phyloP scores from a whole-genome alignment of 495 filamentous ascomycete species.

The Neurospora sp. region DNA sequence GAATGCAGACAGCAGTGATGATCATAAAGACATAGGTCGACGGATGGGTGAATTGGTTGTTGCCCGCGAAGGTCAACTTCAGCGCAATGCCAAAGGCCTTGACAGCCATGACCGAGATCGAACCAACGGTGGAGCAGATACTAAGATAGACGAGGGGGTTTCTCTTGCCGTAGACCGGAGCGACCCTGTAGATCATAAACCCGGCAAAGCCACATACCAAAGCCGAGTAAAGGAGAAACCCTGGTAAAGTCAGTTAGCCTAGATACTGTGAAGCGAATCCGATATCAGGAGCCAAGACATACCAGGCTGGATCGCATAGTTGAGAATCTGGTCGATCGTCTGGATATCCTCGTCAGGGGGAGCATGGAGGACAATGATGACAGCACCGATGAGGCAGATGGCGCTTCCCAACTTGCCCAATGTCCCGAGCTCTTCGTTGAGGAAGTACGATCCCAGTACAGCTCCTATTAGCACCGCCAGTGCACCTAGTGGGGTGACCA shows the following conservation, averaged over 20 bases:
- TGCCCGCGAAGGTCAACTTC: constrained; percentile 80
- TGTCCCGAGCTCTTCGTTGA: constrained; percentile 78
- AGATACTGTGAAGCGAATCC: neutral
- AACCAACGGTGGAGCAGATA: constrained; percentile 94
- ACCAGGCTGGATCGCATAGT: constrained; percentile 86
- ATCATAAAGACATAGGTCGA: constrained; percentile 97
- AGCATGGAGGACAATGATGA: constrained; percentile 95
- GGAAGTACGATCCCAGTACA: constrained; percentile 86
- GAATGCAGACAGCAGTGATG: constrained; percentile 80
- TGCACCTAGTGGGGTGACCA: constrained; percentile 90
- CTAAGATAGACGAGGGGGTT: constrained; percentile 94
- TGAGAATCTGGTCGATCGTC: constrained; percentile 77
- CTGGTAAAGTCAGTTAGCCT: constrained; percentile 38
- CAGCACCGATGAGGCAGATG: constrained; percentile 88
- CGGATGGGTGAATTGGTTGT: constrained; percentile 89
- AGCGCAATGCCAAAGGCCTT: constrained; percentile 96
- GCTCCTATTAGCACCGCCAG: constrained; percentile 91
- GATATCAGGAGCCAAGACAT: constrained; percentile 16
- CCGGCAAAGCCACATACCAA: constrained; percentile 70
- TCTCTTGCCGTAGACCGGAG: constrained; percentile 79
- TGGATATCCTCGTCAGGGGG: constrained; percentile 85
- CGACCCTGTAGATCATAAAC: constrained; percentile 93
- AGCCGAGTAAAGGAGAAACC: constrained; percentile 76
- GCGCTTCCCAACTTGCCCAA: constrained; percentile 92
- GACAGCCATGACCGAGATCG: constrained; percentile 95